These are phyloP conservation scores for Daphne laureola DNA, from an alignment of 441 rosid genomes.

Conservation along the genomic window DNA sequence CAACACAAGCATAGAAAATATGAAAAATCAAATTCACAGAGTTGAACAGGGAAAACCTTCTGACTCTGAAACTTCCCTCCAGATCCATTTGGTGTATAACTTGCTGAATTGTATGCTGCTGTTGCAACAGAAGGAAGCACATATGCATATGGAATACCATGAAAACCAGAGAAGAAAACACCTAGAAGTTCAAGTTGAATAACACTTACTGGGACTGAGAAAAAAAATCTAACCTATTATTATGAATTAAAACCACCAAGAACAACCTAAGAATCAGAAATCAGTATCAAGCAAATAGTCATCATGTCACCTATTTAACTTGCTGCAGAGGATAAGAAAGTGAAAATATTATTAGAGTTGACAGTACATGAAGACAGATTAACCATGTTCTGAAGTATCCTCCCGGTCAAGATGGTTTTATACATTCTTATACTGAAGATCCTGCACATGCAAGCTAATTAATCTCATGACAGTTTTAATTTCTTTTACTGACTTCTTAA, in stretches of 20 bases:
- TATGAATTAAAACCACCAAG: slow-evolving; percentile 19
- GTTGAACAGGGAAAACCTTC: slow-evolving; percentile 51
- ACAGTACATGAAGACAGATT: background rate
- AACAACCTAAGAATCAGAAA: slow-evolving; percentile 16
- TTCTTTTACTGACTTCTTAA: too few species aligned
- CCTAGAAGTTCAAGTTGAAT: slow-evolving; percentile 47
- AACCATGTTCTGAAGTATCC: background rate
- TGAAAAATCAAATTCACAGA: slow-evolving; percentile 10
- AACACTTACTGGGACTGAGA: slow-evolving; percentile 28
- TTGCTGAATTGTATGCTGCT: slow-evolving; percentile 55
- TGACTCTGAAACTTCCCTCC: slow-evolving; percentile 77
- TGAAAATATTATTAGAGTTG: too few species aligned
- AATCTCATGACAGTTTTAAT: too few species aligned
- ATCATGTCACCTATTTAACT: slow-evolving; percentile 6
- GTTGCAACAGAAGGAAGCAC: slow-evolving; percentile 78
- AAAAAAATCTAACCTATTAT: background rate
- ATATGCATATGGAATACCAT: slow-evolving; percentile 55
- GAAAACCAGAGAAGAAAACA: slow-evolving; percentile 64
- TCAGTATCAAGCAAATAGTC: slow-evolving; percentile 6
- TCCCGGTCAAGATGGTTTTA: too few species aligned
- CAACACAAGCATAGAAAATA: too few species aligned
- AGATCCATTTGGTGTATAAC: slow-evolving; percentile 63
- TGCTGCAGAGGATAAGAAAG: too few species aligned
- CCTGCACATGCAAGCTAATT: too few species aligned
- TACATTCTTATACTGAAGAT: too few species aligned